Base-by-base conservation (phyloP, 495 filamentous ascomycete genomes). In the Aspergillus taichungensis region DNA sequence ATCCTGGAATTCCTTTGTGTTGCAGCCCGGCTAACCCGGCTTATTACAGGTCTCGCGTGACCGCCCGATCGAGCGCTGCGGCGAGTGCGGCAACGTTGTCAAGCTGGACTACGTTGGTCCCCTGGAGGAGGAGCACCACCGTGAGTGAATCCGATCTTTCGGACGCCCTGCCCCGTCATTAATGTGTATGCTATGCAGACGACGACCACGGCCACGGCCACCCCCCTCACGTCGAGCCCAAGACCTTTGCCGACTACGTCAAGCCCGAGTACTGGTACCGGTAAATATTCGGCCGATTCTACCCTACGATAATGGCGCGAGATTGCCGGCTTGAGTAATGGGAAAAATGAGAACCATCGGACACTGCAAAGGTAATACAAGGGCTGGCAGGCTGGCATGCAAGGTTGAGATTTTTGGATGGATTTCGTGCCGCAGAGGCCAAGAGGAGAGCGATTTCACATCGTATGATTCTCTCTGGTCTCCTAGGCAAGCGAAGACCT, bases 71-170 rank as follows among this genome's bases (percentile, higher is more conserved):
- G 82, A 92, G 71, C 87, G 92, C 57, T 98, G 92, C 82, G 74
- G 78, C 60, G 92, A 98, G 76, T 98, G 92, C 74, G 94, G 94
- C 42, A 82, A 79, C 71, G 87, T 89, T 54, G 85, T 90, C 70
- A 95, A 94, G 82, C 87, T 96, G 81, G 86, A 96, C 63, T 98
- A 96, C 64, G 64, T 96, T 45, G 92, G 92, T 31, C 85, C 88
- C 28, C 57, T 76, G 58, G 84, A 85, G 49, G 83, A 88, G 61
- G 60, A 69, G 50, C 75, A 84, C 60, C 69, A 66, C 55, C 73
- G 68, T 72, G 62, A 53, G 67, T 66, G 44, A 10, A 9, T 27
- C 29, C 13, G 30, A 7, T 6, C 40, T 34, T 43, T 6, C 13
- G n/a, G 9, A 30, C 11, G 13, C 29, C 27, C 12, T 43, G 34